These are phyloP conservation scores for Epipyxis sp. DNA, from an alignment of 108 stramenopile species.

Conservation along the genomic window DNA sequence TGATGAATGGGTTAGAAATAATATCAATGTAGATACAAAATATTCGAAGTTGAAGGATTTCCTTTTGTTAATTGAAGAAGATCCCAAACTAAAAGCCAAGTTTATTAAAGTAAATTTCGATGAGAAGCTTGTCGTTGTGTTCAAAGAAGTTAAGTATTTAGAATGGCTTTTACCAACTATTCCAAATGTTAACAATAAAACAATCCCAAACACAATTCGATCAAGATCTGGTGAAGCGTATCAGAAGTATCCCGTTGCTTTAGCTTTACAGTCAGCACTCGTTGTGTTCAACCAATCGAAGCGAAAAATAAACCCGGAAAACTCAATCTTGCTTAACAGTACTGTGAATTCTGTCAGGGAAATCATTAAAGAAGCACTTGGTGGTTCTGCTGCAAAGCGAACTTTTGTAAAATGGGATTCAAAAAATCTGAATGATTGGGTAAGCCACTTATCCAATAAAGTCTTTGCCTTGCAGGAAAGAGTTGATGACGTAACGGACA, in stretches of 20 bases:
- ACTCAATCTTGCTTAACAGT: neutral
- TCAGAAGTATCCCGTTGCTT: constrained; percentile 53
- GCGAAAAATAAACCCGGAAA: constrained; percentile 51
- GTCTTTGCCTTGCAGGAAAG: constrained; percentile 76
- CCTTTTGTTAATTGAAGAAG: constrained; percentile 10
- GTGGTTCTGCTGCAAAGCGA: constrained; percentile 7
- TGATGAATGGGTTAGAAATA: constrained; percentile 66
- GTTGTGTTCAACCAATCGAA: constrained; percentile 73
- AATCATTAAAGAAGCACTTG: constrained; percentile 16
- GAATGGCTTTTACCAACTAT: constrained; percentile 86
- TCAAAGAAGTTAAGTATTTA: constrained; percentile 89
- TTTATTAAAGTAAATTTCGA: constrained; percentile 79
- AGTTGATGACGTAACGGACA: constrained; percentile 78
- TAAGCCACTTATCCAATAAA: constrained; percentile 50
- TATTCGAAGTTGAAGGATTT: constrained; percentile 38
- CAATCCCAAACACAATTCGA: constrained; percentile 53
- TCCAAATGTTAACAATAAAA: constrained; percentile 63
- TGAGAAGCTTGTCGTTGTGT: constrained; percentile 76
- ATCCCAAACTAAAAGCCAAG: neutral
- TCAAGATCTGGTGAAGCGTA: constrained; percentile 46
- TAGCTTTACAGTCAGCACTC: constrained; percentile 81
- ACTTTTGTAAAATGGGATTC: neutral
- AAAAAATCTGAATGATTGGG: constrained; percentile 24
- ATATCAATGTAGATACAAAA: constrained; percentile 60
- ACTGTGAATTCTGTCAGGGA: constrained; percentile 1